These are phyloP conservation scores for Triangularia verruculosa DNA, from an alignment of 2,329 filamentous ascomycete species.

Conservation along the genomic window DNA sequence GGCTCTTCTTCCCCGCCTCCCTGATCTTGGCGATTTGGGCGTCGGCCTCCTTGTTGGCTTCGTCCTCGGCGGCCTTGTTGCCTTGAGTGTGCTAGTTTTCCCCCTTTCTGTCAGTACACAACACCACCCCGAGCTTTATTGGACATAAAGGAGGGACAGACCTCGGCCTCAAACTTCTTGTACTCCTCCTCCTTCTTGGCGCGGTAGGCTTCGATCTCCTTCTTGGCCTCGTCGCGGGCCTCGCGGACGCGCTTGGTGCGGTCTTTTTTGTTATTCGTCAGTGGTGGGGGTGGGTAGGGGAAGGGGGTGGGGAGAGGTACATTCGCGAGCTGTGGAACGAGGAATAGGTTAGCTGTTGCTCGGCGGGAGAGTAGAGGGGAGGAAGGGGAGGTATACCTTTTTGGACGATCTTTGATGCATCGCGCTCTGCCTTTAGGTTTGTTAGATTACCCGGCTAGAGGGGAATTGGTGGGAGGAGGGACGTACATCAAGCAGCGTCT, in stretches of 20 bases:
- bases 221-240: slow-evolving; percentile 92
- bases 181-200: slow-evolving; percentile 89
- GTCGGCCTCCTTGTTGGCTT: slow-evolving; percentile 78
- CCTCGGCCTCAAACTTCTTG: slow-evolving; percentile 83
- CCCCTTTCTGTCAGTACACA: slow-evolving; percentile 19
- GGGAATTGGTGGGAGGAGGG: background rate
- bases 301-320: slow-evolving; percentile 16
- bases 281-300: background rate
- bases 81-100: slow-evolving; percentile 76
- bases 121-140: background rate
- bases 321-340: slow-evolving; percentile 26
- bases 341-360: background rate
- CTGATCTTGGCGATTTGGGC: slow-evolving; percentile 79
- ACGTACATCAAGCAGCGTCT: slow-evolving; percentile 95
- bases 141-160: slow-evolving; percentile 27
- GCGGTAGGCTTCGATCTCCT: slow-evolving; percentile 93
- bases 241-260: slow-evolving; percentile 97
- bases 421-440: slow-evolving; percentile 76
- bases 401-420: slow-evolving; percentile 98
- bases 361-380: background rate
- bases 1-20: slow-evolving; percentile 73
- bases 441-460: slow-evolving; percentile 8
- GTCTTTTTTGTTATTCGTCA: slow-evolving; percentile 47
- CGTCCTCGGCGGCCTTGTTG: slow-evolving; percentile 75
- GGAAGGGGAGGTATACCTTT: slow-evolving; percentile 61